Evolutionary conservation across 2,329 filamentous ascomycete species (phyloP).

Genomic region (Trichoderma cornu-damae): DNA sequence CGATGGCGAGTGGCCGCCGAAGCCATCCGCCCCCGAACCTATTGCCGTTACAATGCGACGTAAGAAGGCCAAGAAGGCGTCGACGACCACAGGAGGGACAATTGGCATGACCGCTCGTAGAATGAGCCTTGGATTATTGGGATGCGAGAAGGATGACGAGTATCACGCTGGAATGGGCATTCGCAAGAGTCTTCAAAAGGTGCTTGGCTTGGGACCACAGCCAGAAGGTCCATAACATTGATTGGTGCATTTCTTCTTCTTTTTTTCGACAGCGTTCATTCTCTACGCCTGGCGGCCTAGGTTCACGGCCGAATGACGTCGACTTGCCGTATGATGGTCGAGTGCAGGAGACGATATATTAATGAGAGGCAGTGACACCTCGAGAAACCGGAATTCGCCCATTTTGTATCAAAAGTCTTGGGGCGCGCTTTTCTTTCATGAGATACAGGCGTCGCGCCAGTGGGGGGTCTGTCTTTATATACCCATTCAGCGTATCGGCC

Average conservation of each 20-base stretch:
- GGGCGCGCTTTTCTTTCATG: conserved; percentile 15
- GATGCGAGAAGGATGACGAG: conserved; percentile 36
- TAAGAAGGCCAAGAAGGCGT: conserved; percentile 36
- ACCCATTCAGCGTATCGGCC: conserved; percentile 21
- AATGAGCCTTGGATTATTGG: conserved; percentile 45
- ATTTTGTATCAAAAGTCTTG: conserved; percentile 9
- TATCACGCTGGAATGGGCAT: conserved; percentile 37
- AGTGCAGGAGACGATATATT: not conserved
- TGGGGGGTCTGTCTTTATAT: conserved; percentile 22
- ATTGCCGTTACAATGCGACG: conserved; percentile 32
- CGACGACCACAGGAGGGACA: conserved; percentile 24
- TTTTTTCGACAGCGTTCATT: no score
- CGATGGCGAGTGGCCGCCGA: conserved; percentile 84
- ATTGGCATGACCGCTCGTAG: conserved; percentile 34
- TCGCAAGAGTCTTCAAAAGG: conserved; percentile 43
- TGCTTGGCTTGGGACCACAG: conserved; percentile 37
- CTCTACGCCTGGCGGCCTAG: not conserved
- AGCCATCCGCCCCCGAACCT: conserved; percentile 40
- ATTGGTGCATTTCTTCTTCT: not conserved
- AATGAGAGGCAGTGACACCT: not conserved
- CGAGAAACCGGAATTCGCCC: conserved; percentile 3
- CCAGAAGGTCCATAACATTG: conserved; percentile 18
- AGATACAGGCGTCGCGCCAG: conserved; percentile 8
- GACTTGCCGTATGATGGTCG: not conserved
- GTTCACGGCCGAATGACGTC: not conserved